Percentiles rank a stretch among this genome's conserved stretches.
Conservation (phyloP, 2,329 filamentous ascomycete genomes). For the Pseudogymnoascus sp. region DNA sequence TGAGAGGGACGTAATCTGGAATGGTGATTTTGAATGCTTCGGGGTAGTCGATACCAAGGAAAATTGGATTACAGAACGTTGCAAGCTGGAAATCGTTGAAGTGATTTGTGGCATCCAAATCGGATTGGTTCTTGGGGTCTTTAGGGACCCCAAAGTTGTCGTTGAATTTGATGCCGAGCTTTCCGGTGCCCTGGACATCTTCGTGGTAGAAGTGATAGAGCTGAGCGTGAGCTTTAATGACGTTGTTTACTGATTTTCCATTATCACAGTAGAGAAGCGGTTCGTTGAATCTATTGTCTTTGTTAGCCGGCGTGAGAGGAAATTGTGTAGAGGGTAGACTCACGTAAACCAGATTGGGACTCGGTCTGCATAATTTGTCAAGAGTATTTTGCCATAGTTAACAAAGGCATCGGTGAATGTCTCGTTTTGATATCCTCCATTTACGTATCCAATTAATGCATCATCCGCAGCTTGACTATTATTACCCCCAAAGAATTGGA, state of each 20-base stretch:
- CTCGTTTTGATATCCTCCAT: constrained; percentile 37
- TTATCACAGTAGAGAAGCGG: constrained; percentile 38
- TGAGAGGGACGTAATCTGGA: constrained; percentile 39
- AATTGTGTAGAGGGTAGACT: background rate
- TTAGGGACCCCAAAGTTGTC: constrained; percentile 44
- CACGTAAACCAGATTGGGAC: constrained; percentile 43
- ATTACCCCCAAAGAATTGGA: constrained; percentile 36
- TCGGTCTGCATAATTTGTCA: constrained; percentile 43
- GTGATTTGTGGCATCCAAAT: constrained; percentile 24
- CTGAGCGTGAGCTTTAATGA: constrained; percentile 42
- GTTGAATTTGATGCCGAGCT: constrained; percentile 22
- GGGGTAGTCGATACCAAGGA: constrained; percentile 44
- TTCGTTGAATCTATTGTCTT: constrained; percentile 37
- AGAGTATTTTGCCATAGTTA: constrained; percentile 43
- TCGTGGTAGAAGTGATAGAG: constrained; percentile 49
- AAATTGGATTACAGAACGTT: constrained; percentile 45
- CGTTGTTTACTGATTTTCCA: constrained; percentile 32
- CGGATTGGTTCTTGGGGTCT: constrained; percentile 26
- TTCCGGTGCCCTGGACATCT: constrained; percentile 43
- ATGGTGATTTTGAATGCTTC: constrained; percentile 38
- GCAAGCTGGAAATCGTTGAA: constrained; percentile 40
- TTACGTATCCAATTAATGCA: constrained; percentile 29
- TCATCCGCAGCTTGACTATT: constrained; percentile 18
- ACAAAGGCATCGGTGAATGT: constrained; percentile 44
- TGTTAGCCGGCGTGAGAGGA: background rate